Conservation (phyloP, 1,284 basidiomycete genomes). For the Taiwanofungus camphoratus region DNA sequence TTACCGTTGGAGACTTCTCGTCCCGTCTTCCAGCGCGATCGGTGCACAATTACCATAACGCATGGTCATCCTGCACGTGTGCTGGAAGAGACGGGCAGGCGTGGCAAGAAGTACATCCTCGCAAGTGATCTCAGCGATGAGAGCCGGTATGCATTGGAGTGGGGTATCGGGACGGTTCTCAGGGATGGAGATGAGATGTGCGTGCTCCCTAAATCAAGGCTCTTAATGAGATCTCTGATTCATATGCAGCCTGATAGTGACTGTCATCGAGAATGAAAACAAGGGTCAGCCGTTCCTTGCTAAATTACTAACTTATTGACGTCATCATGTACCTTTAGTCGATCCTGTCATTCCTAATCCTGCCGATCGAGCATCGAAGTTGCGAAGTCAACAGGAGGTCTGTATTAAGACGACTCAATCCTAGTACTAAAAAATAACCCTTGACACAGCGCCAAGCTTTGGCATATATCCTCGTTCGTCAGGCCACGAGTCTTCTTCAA, state of each 20-base stretch:
- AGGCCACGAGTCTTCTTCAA: constrained; percentile 85
- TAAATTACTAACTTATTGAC: constrained; percentile 1
- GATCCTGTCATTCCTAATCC: constrained; percentile 71
- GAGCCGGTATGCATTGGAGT: constrained; percentile 87
- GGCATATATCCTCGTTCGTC: constrained; percentile 81
- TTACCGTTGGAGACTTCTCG: constrained; percentile 64
- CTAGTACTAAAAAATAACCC: too few relatives aligned
- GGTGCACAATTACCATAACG: constrained; percentile 86
- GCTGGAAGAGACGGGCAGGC: constrained; percentile 47
- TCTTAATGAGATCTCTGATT: background rate
- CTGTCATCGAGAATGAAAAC: constrained; percentile 88
- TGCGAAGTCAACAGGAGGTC: constrained; percentile 87
- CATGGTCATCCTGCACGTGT: constrained; percentile 74
- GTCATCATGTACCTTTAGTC: constrained; percentile 39
- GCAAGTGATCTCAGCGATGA: constrained; percentile 94
- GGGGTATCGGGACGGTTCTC: constrained; percentile 95
- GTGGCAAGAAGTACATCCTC: constrained; percentile 76
- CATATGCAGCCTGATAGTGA: constrained; percentile 62
- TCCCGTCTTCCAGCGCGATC: constrained; percentile 84
- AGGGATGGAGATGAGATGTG: constrained; percentile 90
- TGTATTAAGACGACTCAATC: constrained; percentile 15
- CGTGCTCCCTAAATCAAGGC: constrained; percentile 13
- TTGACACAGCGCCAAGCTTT: constrained; percentile 88
- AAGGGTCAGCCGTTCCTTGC: constrained; percentile 53
- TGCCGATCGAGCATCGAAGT: constrained; percentile 68